Conservation (phyloP, 768 basidiomycete species). For the Leccinellum luteum region DNA sequence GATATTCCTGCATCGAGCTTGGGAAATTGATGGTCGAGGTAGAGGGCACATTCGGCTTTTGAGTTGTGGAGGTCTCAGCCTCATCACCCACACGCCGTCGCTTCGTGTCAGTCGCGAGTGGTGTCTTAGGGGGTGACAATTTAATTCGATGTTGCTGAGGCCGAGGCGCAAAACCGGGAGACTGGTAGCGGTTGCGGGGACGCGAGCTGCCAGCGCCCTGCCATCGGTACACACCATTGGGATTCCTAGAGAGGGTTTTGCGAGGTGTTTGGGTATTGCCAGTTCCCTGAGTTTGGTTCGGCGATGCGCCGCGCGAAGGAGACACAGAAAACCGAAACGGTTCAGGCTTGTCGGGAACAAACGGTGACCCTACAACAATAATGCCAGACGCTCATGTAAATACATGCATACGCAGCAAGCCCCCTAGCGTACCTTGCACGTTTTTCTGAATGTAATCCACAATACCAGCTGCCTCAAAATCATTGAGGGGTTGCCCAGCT, state of each 20-base stretch:
- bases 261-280: constrained; percentile 36
- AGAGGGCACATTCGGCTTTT: constrained; percentile 29
- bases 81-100: constrained; percentile 58
- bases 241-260: constrained; percentile 62
- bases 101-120: constrained; percentile 49
- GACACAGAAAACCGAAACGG: constrained; percentile 63
- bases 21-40: constrained; percentile 24
- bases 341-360: constrained; percentile 39
- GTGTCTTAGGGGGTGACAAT: constrained; percentile 38
- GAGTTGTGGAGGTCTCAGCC: constrained; percentile 34
- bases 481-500: constrained; percentile 46
- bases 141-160: constrained; percentile 45
- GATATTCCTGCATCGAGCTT: constrained; percentile 30
- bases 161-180: constrained; percentile 67
- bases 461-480: constrained; percentile 53
- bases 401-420: constrained; percentile 7
- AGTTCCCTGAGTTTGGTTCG: constrained; percentile 16
- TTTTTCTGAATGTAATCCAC: constrained; percentile 53
- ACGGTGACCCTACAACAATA: constrained; percentile 22
- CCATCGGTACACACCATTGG: constrained; percentile 73
- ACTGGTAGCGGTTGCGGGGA: constrained; percentile 65
- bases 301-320: constrained; percentile 31
- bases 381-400: constrained; percentile 10
- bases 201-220: constrained; percentile 75
- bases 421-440: constrained; percentile 40